These are phyloP conservation scores for Auriscalpium microsporum DNA, from an alignment of 768 basidiomycete species.

Conservation along the genomic window DNA sequence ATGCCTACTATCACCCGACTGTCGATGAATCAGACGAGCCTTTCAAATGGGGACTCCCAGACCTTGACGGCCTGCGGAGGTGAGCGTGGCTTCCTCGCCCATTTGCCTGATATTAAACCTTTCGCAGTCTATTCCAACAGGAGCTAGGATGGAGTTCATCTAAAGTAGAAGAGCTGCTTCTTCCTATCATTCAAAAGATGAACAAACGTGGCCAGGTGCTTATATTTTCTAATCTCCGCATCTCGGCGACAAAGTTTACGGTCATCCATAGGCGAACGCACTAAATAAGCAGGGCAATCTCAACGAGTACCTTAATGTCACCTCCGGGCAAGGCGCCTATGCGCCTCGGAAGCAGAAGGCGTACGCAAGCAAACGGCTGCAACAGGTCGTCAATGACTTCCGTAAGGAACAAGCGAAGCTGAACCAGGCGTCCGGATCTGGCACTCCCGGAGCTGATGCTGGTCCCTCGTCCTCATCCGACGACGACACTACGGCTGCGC, in stretches of 20 bases:
- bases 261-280: constrained; percentile 40
- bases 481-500: background rate
- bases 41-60: constrained; percentile 97
- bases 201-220: constrained; percentile 67
- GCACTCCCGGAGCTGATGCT: background rate
- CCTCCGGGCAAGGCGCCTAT: constrained; percentile 54
- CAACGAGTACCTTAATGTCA: constrained; percentile 65
- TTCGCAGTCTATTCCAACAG: constrained; percentile 53
- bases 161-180: constrained; percentile 86
- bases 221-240: constrained; percentile 3
- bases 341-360: constrained; percentile 76
- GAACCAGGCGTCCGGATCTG: background rate
- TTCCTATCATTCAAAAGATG: constrained; percentile 88
- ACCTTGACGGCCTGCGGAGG: constrained; percentile 85
- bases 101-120: background rate
- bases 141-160: constrained; percentile 76
- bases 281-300: constrained; percentile 74
- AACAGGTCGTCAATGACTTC: constrained; percentile 79
- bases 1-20: constrained; percentile 88
- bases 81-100: constrained; percentile 30
- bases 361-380: constrained; percentile 79
- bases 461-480: background rate
- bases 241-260: background rate
- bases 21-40: constrained; percentile 89
- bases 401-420: constrained; percentile 39